Evolutionary conservation across 805 yeast species (phyloP), one percentile per base, ranked within the genome.

Genomic region (Citeromyces matritensis): DNA sequence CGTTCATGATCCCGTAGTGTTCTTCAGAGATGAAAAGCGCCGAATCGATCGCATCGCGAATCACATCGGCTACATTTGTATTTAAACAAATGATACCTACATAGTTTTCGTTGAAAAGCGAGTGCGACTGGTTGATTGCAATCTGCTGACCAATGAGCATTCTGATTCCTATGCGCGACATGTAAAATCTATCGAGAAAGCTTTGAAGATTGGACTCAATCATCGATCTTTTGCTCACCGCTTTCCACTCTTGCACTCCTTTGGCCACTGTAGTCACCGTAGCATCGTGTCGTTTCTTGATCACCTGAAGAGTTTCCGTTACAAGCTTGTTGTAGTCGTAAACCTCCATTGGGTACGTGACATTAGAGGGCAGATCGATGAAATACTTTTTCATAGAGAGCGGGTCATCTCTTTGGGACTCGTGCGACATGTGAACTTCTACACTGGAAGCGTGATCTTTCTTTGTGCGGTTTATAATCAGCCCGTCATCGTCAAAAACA

Each of bases 81-180:
- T 77, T 71, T 11, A 91, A 73, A 49, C 93, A 82, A 29, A 84
- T 82, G 36, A 85, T 83, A 3, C 95, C 95, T 25, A 84, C 95
- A 51, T 79, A 85, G 48, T 82, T 75, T 24, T 63, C 65, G 31
- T 51, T 49, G 30, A 32, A 30, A 12, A 63, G 52, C 15, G 67
- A 62, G 12, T 78, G 79, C 30, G 77, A 74, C 61, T 69, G 67
- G 55, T 73, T 76, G 32, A 84, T 63, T 1, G 95, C 88, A 40
- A 84, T 77, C 44, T 84, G 94, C 56, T 84, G 95, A n/a, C 95
- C 95, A 45, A 84, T 81, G 26, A 84, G 65, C 93, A 85, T 85
- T 40, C 95, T 66, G 37, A 85, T 85, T 2, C 95, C 95, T 38
- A 85, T 85, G 36, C 95, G 65, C 33, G 84, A 75, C 85, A 84